These are phyloP conservation scores for Metarhizium sp. DNA, from an alignment of 2,329 filamentous ascomycete species.

Conservation along the genomic window DNA sequence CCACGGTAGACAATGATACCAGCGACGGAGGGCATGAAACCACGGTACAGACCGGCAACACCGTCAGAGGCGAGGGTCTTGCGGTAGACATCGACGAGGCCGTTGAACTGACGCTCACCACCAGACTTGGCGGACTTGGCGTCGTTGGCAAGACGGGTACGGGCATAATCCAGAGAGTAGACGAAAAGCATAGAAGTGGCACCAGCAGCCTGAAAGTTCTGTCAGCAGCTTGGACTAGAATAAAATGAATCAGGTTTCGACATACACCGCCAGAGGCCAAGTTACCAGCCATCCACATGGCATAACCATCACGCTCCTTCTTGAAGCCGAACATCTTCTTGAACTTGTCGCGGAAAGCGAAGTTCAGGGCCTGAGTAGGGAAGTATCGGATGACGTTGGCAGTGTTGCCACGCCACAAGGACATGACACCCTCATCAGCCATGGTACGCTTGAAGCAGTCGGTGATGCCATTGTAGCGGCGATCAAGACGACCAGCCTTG, in stretches of 20 bases:
- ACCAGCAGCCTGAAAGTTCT: conserved; percentile 68
- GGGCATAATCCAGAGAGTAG: conserved; percentile 99
- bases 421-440: conserved; percentile 83
- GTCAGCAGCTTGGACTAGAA: conserved; percentile 5
- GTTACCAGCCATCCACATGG: conserved; percentile 99
- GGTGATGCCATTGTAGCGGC: conserved; percentile 85
- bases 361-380: conserved; percentile 99
- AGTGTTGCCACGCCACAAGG: conserved; percentile 99
- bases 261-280: conserved; percentile 98
- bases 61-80: conserved; percentile 98
- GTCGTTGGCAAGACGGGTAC: conserved; percentile 99
- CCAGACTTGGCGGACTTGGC: conserved; percentile 96
- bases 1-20: conserved; percentile 99
- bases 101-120: conserved; percentile 99
- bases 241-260: conserved; percentile 18
- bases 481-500: conserved; percentile 95
- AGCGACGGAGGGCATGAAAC: conserved; percentile 98
- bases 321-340: conserved; percentile 99
- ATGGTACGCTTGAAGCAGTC: conserved; percentile 96
- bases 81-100: conserved; percentile 98
- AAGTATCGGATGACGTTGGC: conserved; percentile 99
- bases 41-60: conserved; percentile 99
- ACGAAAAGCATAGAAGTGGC: conserved; percentile 99
- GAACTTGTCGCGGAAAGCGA: conserved; percentile 99
- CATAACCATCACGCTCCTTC: conserved; percentile 98